Evolutionary conservation across 139 green algal species (phyloP).

Genomic region (Chlamydomonas sphaeroides): DNA sequence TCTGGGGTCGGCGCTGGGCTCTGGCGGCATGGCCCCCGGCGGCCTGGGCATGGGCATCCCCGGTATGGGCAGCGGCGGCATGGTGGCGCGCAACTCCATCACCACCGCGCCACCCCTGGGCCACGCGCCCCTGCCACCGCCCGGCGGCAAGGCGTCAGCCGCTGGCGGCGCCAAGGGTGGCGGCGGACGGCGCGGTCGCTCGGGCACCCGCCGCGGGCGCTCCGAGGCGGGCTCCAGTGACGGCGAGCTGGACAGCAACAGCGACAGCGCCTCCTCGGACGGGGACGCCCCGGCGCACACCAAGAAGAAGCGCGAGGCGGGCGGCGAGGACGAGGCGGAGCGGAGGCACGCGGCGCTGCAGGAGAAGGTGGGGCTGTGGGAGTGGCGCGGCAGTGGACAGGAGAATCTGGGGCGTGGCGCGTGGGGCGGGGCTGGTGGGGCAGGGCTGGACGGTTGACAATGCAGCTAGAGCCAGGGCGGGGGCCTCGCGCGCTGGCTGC

Average conservation of each 20-base stretch:
- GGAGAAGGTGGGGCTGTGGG: constrained; percentile 53
- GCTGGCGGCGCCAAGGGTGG: background rate
- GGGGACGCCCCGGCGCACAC: background rate
- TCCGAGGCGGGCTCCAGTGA: background rate
- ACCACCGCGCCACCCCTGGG: background rate
- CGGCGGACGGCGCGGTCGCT: background rate
- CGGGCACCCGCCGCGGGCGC: background rate
- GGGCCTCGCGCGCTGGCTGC: too few relatives aligned
- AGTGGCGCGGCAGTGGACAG: too few relatives aligned
- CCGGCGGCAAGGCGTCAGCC: background rate
- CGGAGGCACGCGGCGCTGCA: constrained; percentile 67
- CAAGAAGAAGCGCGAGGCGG: constrained; percentile 44
- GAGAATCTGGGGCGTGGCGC: too few relatives aligned
- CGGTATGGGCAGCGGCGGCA: background rate
- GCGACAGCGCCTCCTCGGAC: constrained; percentile 21
- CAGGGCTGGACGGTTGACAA: too few relatives aligned
- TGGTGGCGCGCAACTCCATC: background rate
- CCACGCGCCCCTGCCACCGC: too few relatives aligned
- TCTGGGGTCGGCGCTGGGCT: too few relatives aligned
- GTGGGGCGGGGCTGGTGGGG: too few relatives aligned
- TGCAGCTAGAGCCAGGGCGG: too few relatives aligned
- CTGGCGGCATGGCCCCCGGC: background rate
- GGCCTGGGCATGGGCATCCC: background rate
- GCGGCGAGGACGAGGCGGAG: constrained; percentile 53
- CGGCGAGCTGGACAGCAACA: constrained; percentile 29